Evolutionary conservation across 116 monocot species (phyloP), one percentile per base, ranked within the genome.

Genomic region (Dioscorea cayenensis): DNA sequence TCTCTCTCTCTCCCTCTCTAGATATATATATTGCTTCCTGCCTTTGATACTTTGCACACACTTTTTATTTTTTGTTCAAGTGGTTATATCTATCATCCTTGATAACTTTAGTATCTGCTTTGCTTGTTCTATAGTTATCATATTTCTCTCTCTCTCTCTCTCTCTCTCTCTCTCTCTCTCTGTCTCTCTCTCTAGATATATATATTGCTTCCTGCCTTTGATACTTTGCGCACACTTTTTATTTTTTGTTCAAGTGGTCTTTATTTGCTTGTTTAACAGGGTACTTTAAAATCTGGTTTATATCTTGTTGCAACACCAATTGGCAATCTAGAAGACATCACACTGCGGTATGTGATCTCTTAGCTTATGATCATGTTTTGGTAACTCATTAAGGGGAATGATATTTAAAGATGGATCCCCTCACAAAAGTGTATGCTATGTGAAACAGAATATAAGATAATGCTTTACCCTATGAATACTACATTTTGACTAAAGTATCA

Each of bases 311-410:
- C 91, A 35, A 95, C 95, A 59, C 95, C 95, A 50, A 95, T 95
- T 73, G 95, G 95, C 64, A 95, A 95, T 80, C 92, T 95, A 60
- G 95, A 95, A 71, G 95, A 95, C 70, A 95, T 95, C 73, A 95
- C 95, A 28, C 80, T 95, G 63, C 87, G 95, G 95, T 95, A 82
- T 22, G 80, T 80, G 55, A 10, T 43, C 43, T 43, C 43, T 6
- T 10, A 12, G 6, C 7, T 43, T 43, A 10, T 43, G 5, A 7
- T 43, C 12, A 43, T 43, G 43, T 6, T 6, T 43, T 43, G 43
- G 43, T 6, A 43, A 7, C 43, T 38, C 38, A 38, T 38, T 38
- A 38, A 38, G 38, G 8, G 11, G 43, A 43, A 43, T 10, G 43
- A 9, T 12, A 43, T 43, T 8, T 43, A 43, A 43, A 43, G 7